Conservation (phyloP, 169 alveolate genomes). For the Cryptosporidium felis region DNA sequence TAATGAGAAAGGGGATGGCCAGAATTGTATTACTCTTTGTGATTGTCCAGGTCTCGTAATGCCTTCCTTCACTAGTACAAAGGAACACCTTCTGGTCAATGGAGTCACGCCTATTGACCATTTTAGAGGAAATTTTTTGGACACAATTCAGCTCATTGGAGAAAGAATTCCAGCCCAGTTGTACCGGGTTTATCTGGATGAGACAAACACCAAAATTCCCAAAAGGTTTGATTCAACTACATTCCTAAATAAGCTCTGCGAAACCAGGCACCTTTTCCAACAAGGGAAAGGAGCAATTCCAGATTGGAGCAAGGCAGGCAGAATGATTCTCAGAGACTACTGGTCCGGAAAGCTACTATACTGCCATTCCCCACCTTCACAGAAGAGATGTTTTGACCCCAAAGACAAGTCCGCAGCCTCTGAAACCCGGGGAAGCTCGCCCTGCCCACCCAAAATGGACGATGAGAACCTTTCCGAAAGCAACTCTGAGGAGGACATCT, state of each 20-base stretch:
- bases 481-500: background rate
- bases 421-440: no score
- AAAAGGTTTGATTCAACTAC: conserved; percentile 59
- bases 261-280: conserved; percentile 80
- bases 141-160: conserved; percentile 93
- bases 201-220: conserved; percentile 71
- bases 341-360: conserved; percentile 92
- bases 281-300: conserved; percentile 94
- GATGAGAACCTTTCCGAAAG: background rate
- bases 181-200: conserved; percentile 77
- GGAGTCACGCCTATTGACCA: conserved; percentile 97
- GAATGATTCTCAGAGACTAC: conserved; percentile 92
- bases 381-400: conserved; percentile 72
- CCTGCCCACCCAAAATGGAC: background rate
- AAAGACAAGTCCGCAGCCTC: conserved; percentile 74
- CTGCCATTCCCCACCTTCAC: conserved; percentile 85
- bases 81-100: conserved; percentile 94
- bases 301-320: conserved; percentile 93
- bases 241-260: conserved; percentile 83
- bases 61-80: conserved; percentile 94
- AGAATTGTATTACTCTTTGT: conserved; percentile 86
- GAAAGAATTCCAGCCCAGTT: conserved; percentile 89
- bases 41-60: conserved; percentile 98
- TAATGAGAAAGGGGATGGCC: background rate
- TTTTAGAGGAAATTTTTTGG: conserved; percentile 87